Percentiles rank a stretch among this genome's conserved stretches.
These are phyloP conservation scores for Mycena belliarum DNA, from an alignment of 768 basidiomycete genomes.

Conservation along the genomic window DNA sequence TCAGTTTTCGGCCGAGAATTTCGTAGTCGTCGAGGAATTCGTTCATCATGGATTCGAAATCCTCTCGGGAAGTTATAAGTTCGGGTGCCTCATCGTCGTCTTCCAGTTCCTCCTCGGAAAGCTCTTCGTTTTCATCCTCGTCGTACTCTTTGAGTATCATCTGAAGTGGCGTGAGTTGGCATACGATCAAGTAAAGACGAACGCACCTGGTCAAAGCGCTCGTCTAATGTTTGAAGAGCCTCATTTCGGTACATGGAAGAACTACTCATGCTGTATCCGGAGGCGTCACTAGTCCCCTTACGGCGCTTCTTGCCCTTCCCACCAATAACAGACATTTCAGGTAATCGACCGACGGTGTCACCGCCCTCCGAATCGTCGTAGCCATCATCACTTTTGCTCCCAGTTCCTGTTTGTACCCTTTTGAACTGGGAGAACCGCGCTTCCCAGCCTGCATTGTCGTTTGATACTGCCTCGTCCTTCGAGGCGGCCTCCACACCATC, in stretches of 20 bases:
- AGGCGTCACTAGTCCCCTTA: constrained; percentile 79
- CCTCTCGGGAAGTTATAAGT: constrained; percentile 78
- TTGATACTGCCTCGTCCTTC: constrained; percentile 25
- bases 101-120: constrained; percentile 49
- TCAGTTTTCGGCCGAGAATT: constrained; percentile 84
- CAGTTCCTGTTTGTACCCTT: constrained; percentile 38
- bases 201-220: constrained; percentile 88
- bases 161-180: constrained; percentile 28
- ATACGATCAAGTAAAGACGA: not conserved
- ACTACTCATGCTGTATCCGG: constrained; percentile 96
- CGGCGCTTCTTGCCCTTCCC: constrained; percentile 70
- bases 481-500: constrained; percentile 41
- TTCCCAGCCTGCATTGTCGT: constrained; percentile 60
- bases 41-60: constrained; percentile 89
- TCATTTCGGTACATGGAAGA: constrained; percentile 95
- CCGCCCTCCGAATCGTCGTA: constrained; percentile 64
- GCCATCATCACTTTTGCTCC: constrained; percentile 48
- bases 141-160: constrained; percentile 84
- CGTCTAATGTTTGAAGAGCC: constrained; percentile 84
- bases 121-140: constrained; percentile 50
- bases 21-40: constrained; percentile 94
- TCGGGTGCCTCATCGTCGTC: constrained; percentile 68
- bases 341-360: constrained; percentile 81
- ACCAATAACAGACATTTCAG: constrained; percentile 74
- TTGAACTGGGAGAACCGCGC: constrained; percentile 83